These are phyloP conservation scores for Arachnopeziza araneosa DNA, from an alignment of 2,329 filamentous ascomycete species.

Conservation along the genomic window DNA sequence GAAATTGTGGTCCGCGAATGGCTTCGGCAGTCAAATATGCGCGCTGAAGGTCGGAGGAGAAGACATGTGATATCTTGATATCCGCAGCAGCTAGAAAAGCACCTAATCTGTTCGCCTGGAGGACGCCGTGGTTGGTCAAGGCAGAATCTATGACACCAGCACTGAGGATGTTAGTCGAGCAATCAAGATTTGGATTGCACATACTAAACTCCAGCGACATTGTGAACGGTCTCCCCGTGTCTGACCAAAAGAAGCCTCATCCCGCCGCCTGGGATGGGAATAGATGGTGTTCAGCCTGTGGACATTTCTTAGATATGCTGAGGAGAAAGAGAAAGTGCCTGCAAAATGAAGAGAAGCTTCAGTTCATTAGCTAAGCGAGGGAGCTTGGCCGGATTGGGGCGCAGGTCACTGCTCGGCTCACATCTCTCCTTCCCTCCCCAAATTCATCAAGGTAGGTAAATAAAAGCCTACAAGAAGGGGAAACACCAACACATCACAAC, in stretches of 20 bases:
- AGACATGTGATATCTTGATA: constrained; percentile 62
- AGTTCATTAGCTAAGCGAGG: not conserved
- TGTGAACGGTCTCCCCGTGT: constrained; percentile 88
- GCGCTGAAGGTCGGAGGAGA: constrained; percentile 72
- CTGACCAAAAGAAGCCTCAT: constrained; percentile 73
- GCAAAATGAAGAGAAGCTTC: not conserved
- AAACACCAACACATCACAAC: too few species aligned
- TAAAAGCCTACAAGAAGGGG: too few species aligned
- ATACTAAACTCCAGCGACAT: constrained; percentile 72
- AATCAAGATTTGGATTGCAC: constrained; percentile 23
- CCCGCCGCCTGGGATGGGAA: constrained; percentile 22
- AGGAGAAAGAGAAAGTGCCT: constrained; percentile 2
- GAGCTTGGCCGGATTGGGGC: not conserved
- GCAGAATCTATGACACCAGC: constrained; percentile 76
- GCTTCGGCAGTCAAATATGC: constrained; percentile 66
- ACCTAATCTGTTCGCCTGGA: constrained; percentile 71
- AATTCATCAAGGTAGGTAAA: too few species aligned
- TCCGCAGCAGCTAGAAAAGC: constrained; percentile 57
- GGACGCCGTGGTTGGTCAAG: constrained; percentile 73
- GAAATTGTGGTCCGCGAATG: constrained; percentile 50
- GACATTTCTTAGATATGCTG: constrained; percentile 1
- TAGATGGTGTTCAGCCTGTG: constrained; percentile 14
- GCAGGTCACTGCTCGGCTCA: too few species aligned
- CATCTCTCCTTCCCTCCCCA: too few species aligned
- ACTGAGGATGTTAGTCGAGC: constrained; percentile 36